These are phyloP conservation scores for Coniochaeta sp. DNA, from an alignment of 2,329 filamentous ascomycete genomes.

Conservation along the genomic window DNA sequence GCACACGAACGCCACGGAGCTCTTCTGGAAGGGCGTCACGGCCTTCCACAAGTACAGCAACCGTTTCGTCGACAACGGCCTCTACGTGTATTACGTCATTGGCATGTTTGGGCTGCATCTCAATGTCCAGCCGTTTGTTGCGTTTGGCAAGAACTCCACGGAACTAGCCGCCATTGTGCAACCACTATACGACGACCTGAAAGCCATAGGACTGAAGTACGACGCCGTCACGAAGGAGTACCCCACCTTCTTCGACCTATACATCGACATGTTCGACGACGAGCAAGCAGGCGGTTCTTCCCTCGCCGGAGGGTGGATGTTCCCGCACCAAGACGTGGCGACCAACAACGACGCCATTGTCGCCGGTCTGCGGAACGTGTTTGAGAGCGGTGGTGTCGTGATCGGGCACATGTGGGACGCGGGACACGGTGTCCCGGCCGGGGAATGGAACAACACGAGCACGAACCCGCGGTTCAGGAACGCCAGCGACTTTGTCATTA, in stretches of 20 bases:
- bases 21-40: conserved; percentile 31
- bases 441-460: conserved; percentile 19
- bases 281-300: conserved; percentile 18
- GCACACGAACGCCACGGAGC: conserved; percentile 23
- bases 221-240: conserved; percentile 17
- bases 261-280: conserved; percentile 22
- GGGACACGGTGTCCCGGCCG: conserved; percentile 19
- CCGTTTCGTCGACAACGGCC: conserved; percentile 26
- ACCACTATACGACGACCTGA: conserved; percentile 21
- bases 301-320: conserved; percentile 24
- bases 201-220: conserved; percentile 14
- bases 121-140: conserved; percentile 22
- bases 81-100: conserved; percentile 31
- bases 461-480: conserved; percentile 26
- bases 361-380: conserved; percentile 20
- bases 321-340: conserved; percentile 22
- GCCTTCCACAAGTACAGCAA: conserved; percentile 22
- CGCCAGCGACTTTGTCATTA: conserved; percentile 20
- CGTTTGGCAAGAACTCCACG: conserved; percentile 18
- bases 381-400: conserved; percentile 7
- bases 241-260: conserved; percentile 19
- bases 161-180: conserved; percentile 21
- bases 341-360: conserved; percentile 22
- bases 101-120: conserved; percentile 22
- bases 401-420: conserved; percentile 24